Conservation (phyloP, 768 basidiomycete species). For the Boletus pseudo-olivaceus region DNA sequence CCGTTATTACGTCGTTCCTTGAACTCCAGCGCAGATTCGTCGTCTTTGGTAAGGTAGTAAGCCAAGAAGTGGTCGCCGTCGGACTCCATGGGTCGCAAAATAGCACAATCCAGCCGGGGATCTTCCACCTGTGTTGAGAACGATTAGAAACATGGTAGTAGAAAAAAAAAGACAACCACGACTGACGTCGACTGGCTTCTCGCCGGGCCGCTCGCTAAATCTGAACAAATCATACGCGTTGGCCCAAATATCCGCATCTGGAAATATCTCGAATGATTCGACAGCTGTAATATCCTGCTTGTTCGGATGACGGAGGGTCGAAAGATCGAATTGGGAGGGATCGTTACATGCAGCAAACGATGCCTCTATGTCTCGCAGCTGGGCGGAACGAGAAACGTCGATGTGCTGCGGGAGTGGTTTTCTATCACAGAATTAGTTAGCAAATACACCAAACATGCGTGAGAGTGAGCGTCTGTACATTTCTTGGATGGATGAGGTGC, state of each 20-base stretch:
- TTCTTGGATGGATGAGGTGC: conserved; percentile 44
- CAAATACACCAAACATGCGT: background rate
- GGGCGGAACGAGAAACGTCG: conserved; percentile 72
- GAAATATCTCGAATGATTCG: conserved; percentile 79
- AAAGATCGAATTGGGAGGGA: conserved; percentile 57
- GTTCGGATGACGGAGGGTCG: conserved; percentile 67
- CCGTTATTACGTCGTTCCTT: conserved; percentile 51
- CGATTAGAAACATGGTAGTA: background rate
- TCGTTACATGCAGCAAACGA: conserved; percentile 59
- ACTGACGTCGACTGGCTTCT: conserved; percentile 63
- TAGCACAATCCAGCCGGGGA: conserved; percentile 79
- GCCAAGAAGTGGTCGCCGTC: conserved; percentile 87
- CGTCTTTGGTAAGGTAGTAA: conserved; percentile 77
- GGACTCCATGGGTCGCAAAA: conserved; percentile 82
- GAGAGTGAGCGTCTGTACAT: conserved; percentile 40
- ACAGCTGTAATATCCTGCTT: conserved; percentile 72
- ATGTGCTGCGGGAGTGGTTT: conserved; percentile 51
- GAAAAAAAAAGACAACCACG: background rate
- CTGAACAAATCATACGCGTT: conserved; percentile 86
- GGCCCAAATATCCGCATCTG: conserved; percentile 84
- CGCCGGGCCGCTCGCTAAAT: conserved; percentile 85
- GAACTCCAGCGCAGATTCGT: conserved; percentile 64
- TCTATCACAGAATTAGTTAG: conserved; percentile 26
- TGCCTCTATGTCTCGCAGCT: conserved; percentile 73
- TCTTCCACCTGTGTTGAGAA: conserved; percentile 55